A percentile compares a stretch with the other conserved stretches of the same genome.
Evolutionary conservation across 2,329 filamentous ascomycete genomes (phyloP).

Genomic region (Talaromyces piceae): DNA sequence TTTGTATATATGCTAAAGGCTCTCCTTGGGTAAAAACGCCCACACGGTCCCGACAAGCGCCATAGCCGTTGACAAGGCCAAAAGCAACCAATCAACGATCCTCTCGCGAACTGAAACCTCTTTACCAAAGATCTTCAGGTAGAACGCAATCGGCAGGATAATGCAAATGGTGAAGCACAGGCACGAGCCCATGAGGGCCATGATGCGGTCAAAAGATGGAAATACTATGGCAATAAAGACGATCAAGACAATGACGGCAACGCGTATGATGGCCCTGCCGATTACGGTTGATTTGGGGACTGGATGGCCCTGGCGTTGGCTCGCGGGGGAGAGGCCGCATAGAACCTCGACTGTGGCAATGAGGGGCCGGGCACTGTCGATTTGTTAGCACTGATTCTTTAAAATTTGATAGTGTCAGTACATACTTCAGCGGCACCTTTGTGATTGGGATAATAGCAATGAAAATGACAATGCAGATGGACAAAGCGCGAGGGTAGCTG

Average conservation of each 20-base stretch:
- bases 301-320: constrained; percentile 21
- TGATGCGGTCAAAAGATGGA: constrained; percentile 80
- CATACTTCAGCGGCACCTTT: constrained; percentile 78
- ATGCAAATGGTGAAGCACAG: constrained; percentile 93
- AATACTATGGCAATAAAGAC: constrained; percentile 65
- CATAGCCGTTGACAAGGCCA: constrained; percentile 61
- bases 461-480: constrained; percentile 74
- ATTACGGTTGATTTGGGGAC: constrained; percentile 46
- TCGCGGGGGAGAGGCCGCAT: constrained; percentile 59
- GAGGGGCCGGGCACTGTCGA: constrained; percentile 64
- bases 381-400: constrained; percentile 16
- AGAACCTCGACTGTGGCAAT: constrained; percentile 77
- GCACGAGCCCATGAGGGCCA: constrained; percentile 82
- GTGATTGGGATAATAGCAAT: constrained; percentile 91
- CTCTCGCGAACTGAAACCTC: constrained; percentile 61
- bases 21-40: constrained; percentile 75
- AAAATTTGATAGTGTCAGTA: constrained; percentile 10
- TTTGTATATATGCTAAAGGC: constrained; percentile 48
- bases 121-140: constrained; percentile 77
- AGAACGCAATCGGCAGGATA: constrained; percentile 80
- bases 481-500: constrained; percentile 66
- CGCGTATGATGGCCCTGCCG: constrained; percentile 54
- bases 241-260: constrained; percentile 63
- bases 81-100: constrained; percentile 58
- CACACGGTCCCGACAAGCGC: constrained; percentile 75